These are phyloP conservation scores for Gryganskiella cystojenkinii DNA, from an alignment of 192 early-diverging fungal genomes.

Conservation along the genomic window DNA sequence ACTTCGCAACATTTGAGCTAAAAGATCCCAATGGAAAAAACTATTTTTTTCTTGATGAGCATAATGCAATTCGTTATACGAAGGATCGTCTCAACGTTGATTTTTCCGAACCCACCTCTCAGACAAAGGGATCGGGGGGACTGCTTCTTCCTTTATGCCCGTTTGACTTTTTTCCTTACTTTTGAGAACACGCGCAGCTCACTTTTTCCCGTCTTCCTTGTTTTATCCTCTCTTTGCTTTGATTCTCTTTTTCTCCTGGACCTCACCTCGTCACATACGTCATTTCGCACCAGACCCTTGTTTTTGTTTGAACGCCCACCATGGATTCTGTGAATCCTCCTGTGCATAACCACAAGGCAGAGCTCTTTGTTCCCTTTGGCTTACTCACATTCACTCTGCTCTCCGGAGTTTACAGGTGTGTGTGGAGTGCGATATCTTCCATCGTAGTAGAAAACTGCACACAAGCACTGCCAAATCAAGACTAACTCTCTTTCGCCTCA, in stretches of 20 bases:
- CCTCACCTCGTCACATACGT: not conserved
- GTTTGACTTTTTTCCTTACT: not conserved
- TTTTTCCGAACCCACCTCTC: no score
- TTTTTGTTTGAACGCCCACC: not conserved
- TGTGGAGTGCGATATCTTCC: not conserved
- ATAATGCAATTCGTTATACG: no score
- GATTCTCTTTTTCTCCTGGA: no score
- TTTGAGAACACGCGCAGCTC: not conserved
- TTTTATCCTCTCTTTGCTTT: not conserved
- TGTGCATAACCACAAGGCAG: slow-evolving; percentile 24
- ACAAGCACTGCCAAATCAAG: not conserved
- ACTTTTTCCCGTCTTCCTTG: no score
- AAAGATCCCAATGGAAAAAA: no score
- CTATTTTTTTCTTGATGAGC: no score
- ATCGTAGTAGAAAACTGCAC: not conserved
- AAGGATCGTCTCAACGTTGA: no score
- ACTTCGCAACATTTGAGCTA: no score
- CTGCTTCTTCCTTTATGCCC: not conserved
- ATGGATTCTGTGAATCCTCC: not conserved
- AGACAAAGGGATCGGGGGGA: no score
- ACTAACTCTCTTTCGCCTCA: not conserved
- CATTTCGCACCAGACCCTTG: no score
- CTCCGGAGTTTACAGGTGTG: slow-evolving; percentile 29
- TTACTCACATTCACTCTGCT: slow-evolving; percentile 35
- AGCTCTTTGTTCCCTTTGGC: slow-evolving; percentile 35